phyloP scores from a whole-genome alignment of 202 grass and related monocot genomes.

The Panicum virgatum region DNA sequence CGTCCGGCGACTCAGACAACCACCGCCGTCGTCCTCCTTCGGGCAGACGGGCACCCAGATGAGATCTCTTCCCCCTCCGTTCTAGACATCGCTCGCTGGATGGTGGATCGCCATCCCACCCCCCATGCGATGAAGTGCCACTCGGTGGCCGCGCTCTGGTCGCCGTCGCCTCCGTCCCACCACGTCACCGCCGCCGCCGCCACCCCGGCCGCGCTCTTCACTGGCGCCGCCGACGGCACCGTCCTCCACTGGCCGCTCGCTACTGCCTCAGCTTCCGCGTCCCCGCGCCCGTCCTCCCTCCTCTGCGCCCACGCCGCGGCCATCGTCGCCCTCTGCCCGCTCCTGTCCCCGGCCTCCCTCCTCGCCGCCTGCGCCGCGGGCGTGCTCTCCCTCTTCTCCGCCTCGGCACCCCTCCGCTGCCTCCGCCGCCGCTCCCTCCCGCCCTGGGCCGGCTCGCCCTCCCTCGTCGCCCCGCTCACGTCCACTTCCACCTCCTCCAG shows the following conservation, averaged over 20 bases:
- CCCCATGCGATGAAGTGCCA: constrained; percentile 76
- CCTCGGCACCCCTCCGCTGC: constrained; percentile 55
- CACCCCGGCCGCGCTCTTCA: constrained; percentile 61
- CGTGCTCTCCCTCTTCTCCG: constrained; percentile 74
- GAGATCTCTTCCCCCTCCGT: constrained; percentile 6
- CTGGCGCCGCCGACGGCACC: constrained; percentile 80
- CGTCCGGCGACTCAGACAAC: not conserved
- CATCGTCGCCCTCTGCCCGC: constrained; percentile 42
- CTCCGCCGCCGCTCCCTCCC: constrained; percentile 77
- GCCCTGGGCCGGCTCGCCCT: constrained; percentile 74
- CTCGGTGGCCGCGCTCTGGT: constrained; percentile 84
- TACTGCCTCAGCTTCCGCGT: constrained; percentile 27
- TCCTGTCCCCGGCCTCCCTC: constrained; percentile 34
- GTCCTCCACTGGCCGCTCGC: constrained; percentile 75
- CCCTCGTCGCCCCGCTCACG: constrained; percentile 47
- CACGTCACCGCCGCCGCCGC: constrained; percentile 59
- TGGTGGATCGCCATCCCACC: not conserved
- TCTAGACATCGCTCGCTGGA: constrained; percentile 7
- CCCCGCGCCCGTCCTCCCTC: constrained; percentile 52
- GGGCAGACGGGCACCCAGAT: not conserved
- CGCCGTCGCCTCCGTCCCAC: constrained; percentile 74
- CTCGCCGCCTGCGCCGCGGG: constrained; percentile 70
- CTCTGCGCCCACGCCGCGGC: constrained; percentile 76
- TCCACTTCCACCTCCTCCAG: constrained; percentile 25
- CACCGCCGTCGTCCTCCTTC: not conserved